A percentile compares a stretch with the other conserved stretches of the same genome.
Conservation (phyloP, 495 filamentous ascomycete species). For the Aspergillus sclerotioniger region DNA sequence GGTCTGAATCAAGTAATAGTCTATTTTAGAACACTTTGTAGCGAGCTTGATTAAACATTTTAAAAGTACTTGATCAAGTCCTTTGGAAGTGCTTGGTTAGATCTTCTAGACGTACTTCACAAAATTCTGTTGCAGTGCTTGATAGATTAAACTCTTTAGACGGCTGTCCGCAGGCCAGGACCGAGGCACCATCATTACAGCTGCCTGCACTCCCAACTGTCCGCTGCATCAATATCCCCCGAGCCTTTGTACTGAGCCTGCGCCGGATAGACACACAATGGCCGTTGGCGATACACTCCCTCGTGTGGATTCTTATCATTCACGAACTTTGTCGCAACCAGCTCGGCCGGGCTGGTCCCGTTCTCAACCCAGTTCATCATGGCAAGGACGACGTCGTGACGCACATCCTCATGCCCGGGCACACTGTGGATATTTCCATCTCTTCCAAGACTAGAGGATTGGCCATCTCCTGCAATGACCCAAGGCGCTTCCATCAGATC, state of each 20-base stretch:
- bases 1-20: too few species aligned
- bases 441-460: neutral
- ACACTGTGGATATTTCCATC: constrained; percentile 20
- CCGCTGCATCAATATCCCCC: neutral
- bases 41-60: too few species aligned
- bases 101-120: too few species aligned
- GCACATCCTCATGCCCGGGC: constrained; percentile 40
- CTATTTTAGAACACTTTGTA: too few species aligned
- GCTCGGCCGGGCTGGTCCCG: constrained; percentile 30
- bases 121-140: too few species aligned
- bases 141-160: too few species aligned
- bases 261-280: constrained; percentile 44
- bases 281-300: constrained; percentile 42
- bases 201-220: neutral
- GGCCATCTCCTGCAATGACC: neutral
- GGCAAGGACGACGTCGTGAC: constrained; percentile 49
- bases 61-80: too few species aligned
- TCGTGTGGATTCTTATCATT: constrained; percentile 27
- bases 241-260: neutral
- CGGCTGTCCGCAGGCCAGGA: too few species aligned
- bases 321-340: constrained; percentile 45
- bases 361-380: constrained; percentile 55
- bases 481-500: neutral
- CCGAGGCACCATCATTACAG: neutral
- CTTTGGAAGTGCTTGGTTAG: too few species aligned